Evolutionary conservation across 1,284 basidiomycete species (phyloP), one percentile per base, ranked within the genome.

Genomic region (Microbotryum saponariae): DNA sequence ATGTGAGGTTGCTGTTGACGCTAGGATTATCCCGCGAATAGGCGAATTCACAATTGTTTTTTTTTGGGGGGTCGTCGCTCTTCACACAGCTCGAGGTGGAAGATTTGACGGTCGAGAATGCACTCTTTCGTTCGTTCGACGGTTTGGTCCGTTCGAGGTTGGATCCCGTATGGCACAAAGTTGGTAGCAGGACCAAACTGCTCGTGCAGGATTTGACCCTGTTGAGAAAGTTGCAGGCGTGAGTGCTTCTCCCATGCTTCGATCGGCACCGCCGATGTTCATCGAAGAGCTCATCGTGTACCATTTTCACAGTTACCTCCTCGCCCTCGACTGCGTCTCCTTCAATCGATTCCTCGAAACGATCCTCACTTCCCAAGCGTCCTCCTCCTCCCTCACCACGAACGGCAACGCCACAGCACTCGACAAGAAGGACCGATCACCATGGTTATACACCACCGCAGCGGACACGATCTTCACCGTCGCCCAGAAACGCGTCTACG

Each of bases 141-240:
- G 80, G 84, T 25, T 82, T 96, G 57, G 91, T 97, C 1, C 83
- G 93, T 10, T 83, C 85, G 50, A 89, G 92, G 70, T 83, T 98
- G 6, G 89, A 96, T 74, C 83, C 92, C 0, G 87, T 97, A 5
- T 98, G 96, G 96, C 92, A 98, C 75, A 89, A 91, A 75, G 90
- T 97, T 29, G 90, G 91, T 1, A 85, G 88, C 4, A 87, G 85
- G 69, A 98, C 92, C 1, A 92, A 91, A 72, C 88, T 92, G 65
- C 83, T 97, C 14, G 91, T 97, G 7, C 83, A 82, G 54, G 94
- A 98, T 72, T 81, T 99, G 6, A 85, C 86, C 0, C 88, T 87
- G 1, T 80, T 99, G 4, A 82, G 96, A 1, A 85, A 86, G 51
- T 81, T 98, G 2, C 83, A 97, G 52, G 82, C 81, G 88, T 91